phyloP scores from a whole-genome alignment of 2,329 filamentous ascomycete species.

The Aspergillus pseudoviridinutans region DNA sequence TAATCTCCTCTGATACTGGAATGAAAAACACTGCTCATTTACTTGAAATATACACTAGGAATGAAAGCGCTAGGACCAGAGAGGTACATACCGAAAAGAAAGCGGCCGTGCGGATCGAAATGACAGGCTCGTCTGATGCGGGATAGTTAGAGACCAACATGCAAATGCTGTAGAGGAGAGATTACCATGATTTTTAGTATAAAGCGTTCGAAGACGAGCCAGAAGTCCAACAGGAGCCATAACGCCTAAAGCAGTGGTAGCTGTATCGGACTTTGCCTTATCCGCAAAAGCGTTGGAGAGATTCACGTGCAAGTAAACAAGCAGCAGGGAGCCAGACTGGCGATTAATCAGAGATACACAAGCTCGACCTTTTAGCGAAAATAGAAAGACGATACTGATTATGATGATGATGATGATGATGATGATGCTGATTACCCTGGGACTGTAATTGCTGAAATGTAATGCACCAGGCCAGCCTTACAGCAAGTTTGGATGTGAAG shows the following conservation, averaged over 20 bases:
- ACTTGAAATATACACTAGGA: not conserved
- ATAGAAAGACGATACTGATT: slow-evolving; percentile 1
- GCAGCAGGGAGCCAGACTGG: not conserved
- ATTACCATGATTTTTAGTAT: slow-evolving; percentile 29
- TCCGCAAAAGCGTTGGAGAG: not conserved
- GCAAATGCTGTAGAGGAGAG: slow-evolving; percentile 1
- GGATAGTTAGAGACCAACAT: slow-evolving; percentile 7
- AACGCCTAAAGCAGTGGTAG: not conserved
- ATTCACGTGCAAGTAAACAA: not conserved
- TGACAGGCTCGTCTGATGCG: slow-evolving; percentile 32
- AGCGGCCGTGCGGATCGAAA: slow-evolving; percentile 34
- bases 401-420: too few relatives aligned
- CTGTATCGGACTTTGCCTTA: not conserved
- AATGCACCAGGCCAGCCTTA: not conserved
- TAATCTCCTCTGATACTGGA: not conserved
- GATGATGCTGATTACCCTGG: not conserved
- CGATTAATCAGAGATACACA: not conserved
- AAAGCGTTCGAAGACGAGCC: slow-evolving; percentile 30
- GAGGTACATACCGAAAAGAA: slow-evolving; percentile 36
- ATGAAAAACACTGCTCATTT: not conserved
- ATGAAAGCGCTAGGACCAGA: slow-evolving; percentile 5
- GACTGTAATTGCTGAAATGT: not conserved
- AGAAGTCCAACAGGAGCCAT: slow-evolving; percentile 35
- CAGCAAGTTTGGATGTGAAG: not conserved
- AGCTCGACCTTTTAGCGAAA: not conserved